Evolutionary conservation across 1,284 basidiomycete species (phyloP).

Genomic region (Boletus coffeatus): DNA sequence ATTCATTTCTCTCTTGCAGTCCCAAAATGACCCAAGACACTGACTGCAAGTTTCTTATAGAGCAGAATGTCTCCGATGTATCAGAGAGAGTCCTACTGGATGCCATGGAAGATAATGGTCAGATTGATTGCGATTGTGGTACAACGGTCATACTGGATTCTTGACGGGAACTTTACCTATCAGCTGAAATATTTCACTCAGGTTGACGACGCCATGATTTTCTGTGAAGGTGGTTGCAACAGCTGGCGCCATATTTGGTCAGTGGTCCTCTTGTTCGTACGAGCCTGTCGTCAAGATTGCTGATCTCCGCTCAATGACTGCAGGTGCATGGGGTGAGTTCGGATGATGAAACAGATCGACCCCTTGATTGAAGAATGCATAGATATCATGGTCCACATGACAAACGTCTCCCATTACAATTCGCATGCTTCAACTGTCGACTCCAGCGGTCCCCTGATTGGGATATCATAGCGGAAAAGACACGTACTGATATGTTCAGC

Average conservation of each 20-base stretch:
- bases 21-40: conserved; percentile 31
- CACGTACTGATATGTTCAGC: conserved; percentile 53
- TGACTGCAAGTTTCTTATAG: conserved; percentile 38
- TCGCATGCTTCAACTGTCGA: conserved; percentile 68
- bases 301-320: not conserved
- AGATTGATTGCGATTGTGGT: conserved; percentile 58
- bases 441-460: conserved; percentile 58
- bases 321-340: conserved; percentile 73
- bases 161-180: not conserved
- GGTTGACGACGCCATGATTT: conserved; percentile 47
- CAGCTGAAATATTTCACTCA: conserved; percentile 24
- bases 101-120: conserved; percentile 14
- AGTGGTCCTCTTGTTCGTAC: conserved; percentile 16
- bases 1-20: conserved; percentile 21
- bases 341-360: not conserved
- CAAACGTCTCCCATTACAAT: conserved; percentile 48
- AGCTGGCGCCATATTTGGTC: conserved; percentile 75
- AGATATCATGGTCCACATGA: conserved; percentile 62
- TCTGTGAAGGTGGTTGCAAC: conserved; percentile 63
- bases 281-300: conserved; percentile 5
- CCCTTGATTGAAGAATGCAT: conserved; percentile 1
- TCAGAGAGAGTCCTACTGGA: not conserved
- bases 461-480: conserved; percentile 55
- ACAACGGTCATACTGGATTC: conserved; percentile 38
- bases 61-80: not conserved